Evolutionary conservation across 1,284 basidiomycete genomes (phyloP).

Genomic region (Bondarzewia mesenterica): DNA sequence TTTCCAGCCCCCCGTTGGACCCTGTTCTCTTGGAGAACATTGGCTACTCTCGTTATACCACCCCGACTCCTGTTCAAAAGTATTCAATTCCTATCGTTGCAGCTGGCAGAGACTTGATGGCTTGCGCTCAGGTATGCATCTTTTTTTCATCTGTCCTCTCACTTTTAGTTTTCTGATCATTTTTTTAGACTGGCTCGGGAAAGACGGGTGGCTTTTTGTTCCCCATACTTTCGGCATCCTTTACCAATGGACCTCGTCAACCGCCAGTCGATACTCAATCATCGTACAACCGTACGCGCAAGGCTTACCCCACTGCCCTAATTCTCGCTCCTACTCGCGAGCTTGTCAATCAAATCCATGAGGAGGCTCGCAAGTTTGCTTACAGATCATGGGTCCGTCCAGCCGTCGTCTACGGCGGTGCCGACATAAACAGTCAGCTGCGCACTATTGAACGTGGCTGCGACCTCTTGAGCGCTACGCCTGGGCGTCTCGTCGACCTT

Average conservation of each 20-base stretch:
- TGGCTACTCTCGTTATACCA: constrained; percentile 84
- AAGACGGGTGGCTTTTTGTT: constrained; percentile 99
- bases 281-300: constrained; percentile 68
- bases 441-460: constrained; percentile 95
- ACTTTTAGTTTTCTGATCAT: constrained; percentile 7
- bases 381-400: constrained; percentile 99
- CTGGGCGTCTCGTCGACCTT: constrained; percentile 95
- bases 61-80: constrained; percentile 98
- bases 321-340: constrained; percentile 98
- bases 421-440: constrained; percentile 94
- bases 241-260: constrained; percentile 72
- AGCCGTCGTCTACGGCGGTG: constrained; percentile 98
- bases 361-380: constrained; percentile 98
- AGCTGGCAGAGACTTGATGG: constrained; percentile 91
- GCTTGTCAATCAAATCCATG: constrained; percentile 98
- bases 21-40: constrained; percentile 95
- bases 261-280: constrained; percentile 48
- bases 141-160: constrained; percentile 10
- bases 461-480: constrained; percentile 96
- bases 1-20: constrained; percentile 88
- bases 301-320: constrained; percentile 93
- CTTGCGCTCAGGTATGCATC: constrained; percentile 82
- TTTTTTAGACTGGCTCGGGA: constrained; percentile 86
- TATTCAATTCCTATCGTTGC: constrained; percentile 99
- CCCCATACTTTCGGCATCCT: constrained; percentile 95